A percentile compares a stretch with the other conserved stretches of the same genome.
phyloP scores from a whole-genome alignment of 2,329 filamentous ascomycete genomes.

The Myriosclerotinia curreyana region DNA sequence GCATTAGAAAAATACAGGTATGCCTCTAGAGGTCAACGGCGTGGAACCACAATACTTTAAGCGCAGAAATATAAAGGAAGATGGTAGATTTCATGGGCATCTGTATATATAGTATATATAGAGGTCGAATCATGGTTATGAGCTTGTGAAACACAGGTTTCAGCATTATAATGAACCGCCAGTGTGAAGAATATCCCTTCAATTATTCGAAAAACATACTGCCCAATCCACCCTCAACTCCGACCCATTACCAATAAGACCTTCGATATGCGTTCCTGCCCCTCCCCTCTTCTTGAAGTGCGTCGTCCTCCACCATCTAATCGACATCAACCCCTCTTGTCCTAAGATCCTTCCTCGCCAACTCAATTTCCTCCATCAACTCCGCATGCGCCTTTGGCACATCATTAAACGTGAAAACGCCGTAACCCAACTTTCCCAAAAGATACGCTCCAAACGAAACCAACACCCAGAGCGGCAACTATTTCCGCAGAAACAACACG shows the following conservation, averaged over 20 bases:
- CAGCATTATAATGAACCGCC: not conserved
- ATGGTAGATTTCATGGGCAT: not conserved
- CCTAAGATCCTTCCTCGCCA: conserved; percentile 71
- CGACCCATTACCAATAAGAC: not conserved
- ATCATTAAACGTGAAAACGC: conserved; percentile 95
- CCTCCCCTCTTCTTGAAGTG: not conserved
- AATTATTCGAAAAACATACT: conserved; percentile 18
- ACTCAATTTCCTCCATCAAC: conserved; percentile 78
- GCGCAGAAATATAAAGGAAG: not conserved
- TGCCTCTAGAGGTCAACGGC: not conserved
- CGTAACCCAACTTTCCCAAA: conserved; percentile 85
- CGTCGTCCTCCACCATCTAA: conserved; percentile 24
- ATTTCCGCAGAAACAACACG: conserved; percentile 23
- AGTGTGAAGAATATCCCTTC: conserved; percentile 8
- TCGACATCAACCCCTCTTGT: conserved; percentile 64
- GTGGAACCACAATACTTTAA: not conserved
- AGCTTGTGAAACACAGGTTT: not conserved
- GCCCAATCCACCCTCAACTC: conserved; percentile 3
- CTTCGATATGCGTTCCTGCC: not conserved
- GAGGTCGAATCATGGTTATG: not conserved
- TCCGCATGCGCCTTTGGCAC: conserved; percentile 87
- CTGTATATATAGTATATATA: conserved; percentile 7
- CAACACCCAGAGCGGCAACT: conserved; percentile 92
- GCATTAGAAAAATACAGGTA: not conserved
- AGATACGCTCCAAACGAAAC: conserved; percentile 91